These are phyloP conservation scores for Butyriboletus loyo DNA, from an alignment of 768 basidiomycete species.

Conservation along the genomic window DNA sequence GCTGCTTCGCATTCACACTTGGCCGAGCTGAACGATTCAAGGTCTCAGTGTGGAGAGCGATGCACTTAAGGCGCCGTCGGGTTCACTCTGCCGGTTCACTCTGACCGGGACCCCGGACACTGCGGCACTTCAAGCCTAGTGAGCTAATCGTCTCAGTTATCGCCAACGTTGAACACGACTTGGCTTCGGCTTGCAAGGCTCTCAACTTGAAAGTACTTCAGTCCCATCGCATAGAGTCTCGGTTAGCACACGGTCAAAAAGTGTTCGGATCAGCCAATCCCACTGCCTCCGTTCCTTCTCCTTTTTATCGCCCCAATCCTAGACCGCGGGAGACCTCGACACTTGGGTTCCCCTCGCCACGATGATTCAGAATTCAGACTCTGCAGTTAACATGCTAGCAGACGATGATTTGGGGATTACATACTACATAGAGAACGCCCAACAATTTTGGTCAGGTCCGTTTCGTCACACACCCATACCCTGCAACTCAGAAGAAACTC, in stretches of 20 bases:
- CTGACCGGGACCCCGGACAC: constrained; percentile 28
- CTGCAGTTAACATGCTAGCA: constrained; percentile 23
- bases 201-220: neutral
- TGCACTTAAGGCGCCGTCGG: no score
- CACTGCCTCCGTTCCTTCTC: neutral
- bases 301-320: constrained; percentile 7
- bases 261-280: neutral
- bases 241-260: neutral
- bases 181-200: neutral
- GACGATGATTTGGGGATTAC: constrained; percentile 75
- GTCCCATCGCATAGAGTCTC: neutral
- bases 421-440: constrained; percentile 78
- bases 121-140: neutral
- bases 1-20: neutral
- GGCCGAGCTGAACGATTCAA: neutral
- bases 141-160: neutral
- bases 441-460: constrained; percentile 90
- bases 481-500: constrained; percentile 7
- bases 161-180: constrained; percentile 8
- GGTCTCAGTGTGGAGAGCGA: no score
- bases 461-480: constrained; percentile 7
- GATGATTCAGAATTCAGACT: constrained; percentile 17
- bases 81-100: neutral
- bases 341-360: constrained; percentile 2
- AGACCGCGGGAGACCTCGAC: constrained; percentile 1